Evolutionary conservation across 1,284 basidiomycete genomes (phyloP), one percentile per base, ranked within the genome.

Genomic region (Trichosporon sp.): DNA sequence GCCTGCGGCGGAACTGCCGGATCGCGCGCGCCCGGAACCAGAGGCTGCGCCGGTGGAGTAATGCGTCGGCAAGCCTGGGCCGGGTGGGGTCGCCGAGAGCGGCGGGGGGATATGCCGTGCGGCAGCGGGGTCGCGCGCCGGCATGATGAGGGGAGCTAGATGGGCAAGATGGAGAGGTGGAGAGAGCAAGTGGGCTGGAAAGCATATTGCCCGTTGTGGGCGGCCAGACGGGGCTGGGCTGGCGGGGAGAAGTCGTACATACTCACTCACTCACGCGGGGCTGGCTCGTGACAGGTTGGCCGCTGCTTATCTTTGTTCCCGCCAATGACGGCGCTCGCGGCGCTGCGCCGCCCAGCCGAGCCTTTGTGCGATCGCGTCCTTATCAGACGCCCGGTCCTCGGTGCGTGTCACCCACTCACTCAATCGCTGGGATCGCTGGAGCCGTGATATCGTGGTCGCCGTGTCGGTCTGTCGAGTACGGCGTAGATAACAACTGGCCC

Each of bases 41-140:
- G n/a, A 5, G 31, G 10, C 31, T 4, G 23, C 2, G 27, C n/a
- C 49, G 25, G 25, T 29, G 49, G 52, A 19, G n/a, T 32, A 34
- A 33, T 36, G 56, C 10, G 32, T 57, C 19, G 32, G 56, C 9
- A 33, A n/a, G 16, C 56, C 56, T 7, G 32, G 56, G 29, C 32
- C 33, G 32, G 23, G 32, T 33, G 56, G 56, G 56, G 56, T 33
- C n/a, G 32, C 14, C 32, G 32, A 34, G 16, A 36, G 33, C 32
- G 56, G 32, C 32, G 56, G 33, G 21, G 33, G 56, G 56, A 57
- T 36, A 33, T 57, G 56, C 56, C 32, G 56, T 33, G 56, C 33
- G 33, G 56, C 56, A 2, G 56, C 56, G n/a, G 56, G 56, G 32
- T 57, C 56, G 56, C 56, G 56, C 56, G 56, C 33, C 32, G 56